Base-by-base conservation (phyloP, 2,329 filamentous ascomycete genomes). In the Drechslerella stenobrocha region DNA sequence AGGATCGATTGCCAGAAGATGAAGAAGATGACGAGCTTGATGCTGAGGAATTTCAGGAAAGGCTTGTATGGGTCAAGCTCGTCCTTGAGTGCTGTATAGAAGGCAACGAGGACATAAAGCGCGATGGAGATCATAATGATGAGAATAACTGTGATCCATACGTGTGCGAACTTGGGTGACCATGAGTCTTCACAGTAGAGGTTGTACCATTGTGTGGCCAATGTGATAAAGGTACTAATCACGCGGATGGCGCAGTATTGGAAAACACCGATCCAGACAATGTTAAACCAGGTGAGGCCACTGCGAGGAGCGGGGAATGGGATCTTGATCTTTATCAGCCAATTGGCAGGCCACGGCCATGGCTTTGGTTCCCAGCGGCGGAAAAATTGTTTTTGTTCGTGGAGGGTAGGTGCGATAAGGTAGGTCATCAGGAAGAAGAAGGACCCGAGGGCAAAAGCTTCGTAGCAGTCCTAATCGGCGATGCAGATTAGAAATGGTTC, bases 11-110 rank as follows among this genome's bases (percentile, higher is more conserved):
- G 90, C 90, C 90, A 95, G 76, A 95, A 95, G 32, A 87, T 90
- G 71, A 96, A 81, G 79, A 95, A 95, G 73, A 95, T 90, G 74
- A 95, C 89, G 24, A 95, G 81, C 77, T 95, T 95, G 77, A 96
- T 93, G 73, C 89, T 87, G 18, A 90, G 75, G 23, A 95, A 85
- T 76, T 95, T 95, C 70, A 92, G 77, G 71, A 92, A 87, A 0
- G 89, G 87, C 15, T 79, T 81, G 74, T 95, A 83, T 55, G 86
- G 81, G 5, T 81, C 80, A 23, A 95, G 80, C 63, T 88, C 83
- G 0, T 80, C 77, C 70, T 84, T 85, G 45, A 93, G 80, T 76
- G 95, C 89, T 26, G 88, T 76, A 76, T 95, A 95, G 76, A 93
- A 93, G 73, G 95, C 89, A 70, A 95, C 85, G 42, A 96, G 77